Base-by-base conservation (phyloP, 805 yeast genomes). In the Ogataea haglerorum region DNA sequence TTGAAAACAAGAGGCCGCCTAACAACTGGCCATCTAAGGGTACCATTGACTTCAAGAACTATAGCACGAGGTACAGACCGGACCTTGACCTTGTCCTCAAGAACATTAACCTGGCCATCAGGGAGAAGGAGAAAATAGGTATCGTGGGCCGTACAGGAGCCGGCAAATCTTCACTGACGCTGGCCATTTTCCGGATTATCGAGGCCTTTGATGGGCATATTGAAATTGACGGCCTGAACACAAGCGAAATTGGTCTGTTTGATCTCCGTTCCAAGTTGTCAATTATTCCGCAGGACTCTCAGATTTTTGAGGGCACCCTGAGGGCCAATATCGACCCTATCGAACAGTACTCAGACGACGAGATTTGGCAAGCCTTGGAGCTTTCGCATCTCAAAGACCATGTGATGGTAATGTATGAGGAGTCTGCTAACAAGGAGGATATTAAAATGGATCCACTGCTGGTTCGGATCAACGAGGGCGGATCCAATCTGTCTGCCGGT, bases 141-240 rank as follows among this genome's bases (percentile, higher is more conserved):
- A 89, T 90, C 63, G 97, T 91, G 42, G 98, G 98, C 18, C 76
- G 98, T 59, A 90, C 98, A 0, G 98, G 98, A 48, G 97, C 97
- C 2, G 98, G 98, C 49, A 89, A 89, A 62, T 82, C 93, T 0
- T 82, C 95, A 1, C 70, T 89, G 55, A 84, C 95, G 0, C 65
- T 87, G 54, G 93, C 96, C 0, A 65, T 89, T 28, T 89, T 86
- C 71, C 69, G 97, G 52, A 77, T 89, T 33, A 85, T 90, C 54
- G 96, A 90, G 63, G 76, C 85, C 5, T 63, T 69, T 16, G 75
- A 84, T 2, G 78, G 80, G 5, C 65, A 61, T 8, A 85, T 89
- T 52, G 67, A 66, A 12, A 82, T 89, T 52, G 96, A 90, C 65
- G 79, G 75, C 19, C 57, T 86, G 12, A 65, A 82, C 51, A 85